Base-by-base conservation (phyloP, 2,329 filamentous ascomycete species). In the Pseudogymnoascus sp. region DNA sequence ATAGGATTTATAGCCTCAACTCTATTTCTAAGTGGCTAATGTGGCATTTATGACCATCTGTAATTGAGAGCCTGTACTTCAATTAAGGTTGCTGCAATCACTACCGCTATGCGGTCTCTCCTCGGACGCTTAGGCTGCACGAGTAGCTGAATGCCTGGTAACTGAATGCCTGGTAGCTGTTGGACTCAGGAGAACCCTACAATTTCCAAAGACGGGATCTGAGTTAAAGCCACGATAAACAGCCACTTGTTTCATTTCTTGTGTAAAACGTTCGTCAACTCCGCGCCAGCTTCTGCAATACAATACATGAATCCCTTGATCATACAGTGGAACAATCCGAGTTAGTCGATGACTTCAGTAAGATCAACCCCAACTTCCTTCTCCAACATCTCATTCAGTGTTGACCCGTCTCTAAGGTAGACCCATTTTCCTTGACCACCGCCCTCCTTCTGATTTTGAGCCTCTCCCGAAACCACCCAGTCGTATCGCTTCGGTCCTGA, bases 401-500 rank as follows among this genome's bases (percentile, higher is more conserved):
- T 89, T 59, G 83, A 85, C n/a, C 88, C 88, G 74, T 97, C 93
- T 59, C 93, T 82, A 64, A 91, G 76, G 74, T 97, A 97, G 59
- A 97, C 82, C 95, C 95, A 99, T 66, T 88, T 83, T 31, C 91
- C 90, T 8, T 75, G 74, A 1, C 82, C 87, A 2, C 86, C 88
- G 33, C 87, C 91, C 75, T 93, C 88, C 78, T 96, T 96, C 73
- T 91, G 83, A 70, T 86, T 77, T 80, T 92, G 89, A 33, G 83
- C 81, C 70, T 95, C 90, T 64, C 87, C 86, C 56, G 80, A 70
- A 61, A 93, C 74, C 63, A 96, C 89, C 84, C 90, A 99, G 76
- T 97, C 93, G 78, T 88, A 99, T 64, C 93, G 87, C 78, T 97
- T 97, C 13, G 95, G 95, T 0, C 95, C 95, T 5, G 90, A 93